Evolutionary conservation across 129 eudicot genomes (phyloP).

Genomic region (Helichrysum umbraculigerum): DNA sequence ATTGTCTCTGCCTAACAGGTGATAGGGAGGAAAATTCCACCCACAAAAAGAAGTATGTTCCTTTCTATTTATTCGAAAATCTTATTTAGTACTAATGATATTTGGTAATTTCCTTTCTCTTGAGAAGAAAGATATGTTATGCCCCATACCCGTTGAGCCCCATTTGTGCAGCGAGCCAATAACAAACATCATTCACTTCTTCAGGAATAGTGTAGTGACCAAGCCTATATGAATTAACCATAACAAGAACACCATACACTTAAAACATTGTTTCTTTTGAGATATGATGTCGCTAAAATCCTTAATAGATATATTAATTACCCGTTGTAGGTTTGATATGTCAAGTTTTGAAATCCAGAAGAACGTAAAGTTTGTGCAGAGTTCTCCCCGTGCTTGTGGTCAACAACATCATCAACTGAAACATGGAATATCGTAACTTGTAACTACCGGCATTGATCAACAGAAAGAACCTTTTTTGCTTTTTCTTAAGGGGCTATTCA

Average conservation of each 20-base stretch:
- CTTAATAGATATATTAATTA: slow-evolving; percentile 34
- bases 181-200: slow-evolving; percentile 63
- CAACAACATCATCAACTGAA: slow-evolving; percentile 84
- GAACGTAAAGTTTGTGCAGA: slow-evolving; percentile 55
- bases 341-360: slow-evolving; percentile 62
- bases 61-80: slow-evolving; percentile 10
- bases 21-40: slow-evolving; percentile 2
- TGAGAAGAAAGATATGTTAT: slow-evolving; percentile 6
- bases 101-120: not conserved
- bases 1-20: not conserved
- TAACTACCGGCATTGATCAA: slow-evolving; percentile 5
- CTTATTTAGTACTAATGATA: not conserved
- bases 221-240: slow-evolving; percentile 46
- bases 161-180: slow-evolving; percentile 54
- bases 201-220: slow-evolving; percentile 81
- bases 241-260: not conserved
- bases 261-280: not conserved
- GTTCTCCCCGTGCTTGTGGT: slow-evolving; percentile 62
- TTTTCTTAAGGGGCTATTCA: not conserved
- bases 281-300: not conserved
- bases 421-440: slow-evolving; percentile 26
- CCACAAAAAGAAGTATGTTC: not conserved
- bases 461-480: slow-evolving; percentile 3
- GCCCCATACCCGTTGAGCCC: slow-evolving; percentile 42
- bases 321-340: slow-evolving; percentile 58